Base-by-base conservation (phyloP, 2,329 filamentous ascomycete genomes). In the Ophiocordyceps camponoti-rufipedis region DNA sequence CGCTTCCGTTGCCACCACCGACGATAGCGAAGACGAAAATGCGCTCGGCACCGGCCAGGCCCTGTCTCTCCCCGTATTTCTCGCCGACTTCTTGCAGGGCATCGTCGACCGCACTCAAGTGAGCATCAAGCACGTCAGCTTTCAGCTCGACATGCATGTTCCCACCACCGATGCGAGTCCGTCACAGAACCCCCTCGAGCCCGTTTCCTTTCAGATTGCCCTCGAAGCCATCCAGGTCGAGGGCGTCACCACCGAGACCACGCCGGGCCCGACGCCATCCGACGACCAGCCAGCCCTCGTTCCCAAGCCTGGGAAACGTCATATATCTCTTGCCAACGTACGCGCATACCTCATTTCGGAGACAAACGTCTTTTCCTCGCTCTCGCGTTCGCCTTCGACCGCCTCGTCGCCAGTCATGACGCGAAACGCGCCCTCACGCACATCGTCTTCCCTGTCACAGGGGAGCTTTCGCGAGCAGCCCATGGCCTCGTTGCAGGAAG, bases 31-130 rank as follows among this genome's bases (percentile, higher is more conserved):
- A 38, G 78, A 82, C 5, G 78, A 79, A 35, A 60, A 29, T 5
- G 58, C 68, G 10, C 59, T 76, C 5, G 84, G 84, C n/a, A 85
- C 81, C 19, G 84, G 84, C 1, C 74, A 82, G 51, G 64, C 75
- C 1, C 64, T 87, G 31, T 78, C 78, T 1, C 64, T 89, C 5
- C 84, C 84, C 6, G 67, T 66, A 0, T 85, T 87, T 50, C 64
- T 91, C 42, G 74, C 80, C 40, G 75, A 74, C 51, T 85, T 86
- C 51, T 61, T 89, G 6, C 79, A 86, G 51, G 82, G 82, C 29
- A 76, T 88, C 43, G 65, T 82, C 28, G 82, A 91, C 59, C 73
- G 83, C 42, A 68, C 80, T 46, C 75, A 83, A 55, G 63, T 89
- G 28, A 69, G 67, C 44, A 75, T 89, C 47, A 72, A 71, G 44